Conservation (phyloP, 1,284 basidiomycete genomes). For the Ceratobasidium sp. region DNA sequence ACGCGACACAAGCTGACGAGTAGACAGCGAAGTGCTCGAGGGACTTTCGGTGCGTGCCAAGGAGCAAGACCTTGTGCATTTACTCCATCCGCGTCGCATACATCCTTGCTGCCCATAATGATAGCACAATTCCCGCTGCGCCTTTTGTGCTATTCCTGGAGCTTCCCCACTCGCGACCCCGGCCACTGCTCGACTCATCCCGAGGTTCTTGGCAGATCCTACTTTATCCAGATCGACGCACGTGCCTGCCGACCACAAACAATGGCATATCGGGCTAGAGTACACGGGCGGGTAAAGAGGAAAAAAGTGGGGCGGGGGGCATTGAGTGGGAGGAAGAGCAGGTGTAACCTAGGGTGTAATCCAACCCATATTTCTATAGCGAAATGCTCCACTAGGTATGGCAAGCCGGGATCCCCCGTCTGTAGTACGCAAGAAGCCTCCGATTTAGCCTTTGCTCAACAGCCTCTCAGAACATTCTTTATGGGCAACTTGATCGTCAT, state of each 20-base stretch:
- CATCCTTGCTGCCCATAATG: background rate
- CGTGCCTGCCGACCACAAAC: too few species aligned
- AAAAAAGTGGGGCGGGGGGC: too few species aligned
- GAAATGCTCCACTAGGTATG: background rate
- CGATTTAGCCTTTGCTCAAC: background rate
- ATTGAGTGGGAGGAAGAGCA: background rate
- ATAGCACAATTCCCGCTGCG: conserved; percentile 41
- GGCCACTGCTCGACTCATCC: background rate
- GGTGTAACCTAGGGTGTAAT: background rate
- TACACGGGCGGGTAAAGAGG: too few species aligned
- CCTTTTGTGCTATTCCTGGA: conserved; percentile 41
- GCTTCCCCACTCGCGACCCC: background rate
- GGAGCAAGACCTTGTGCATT: background rate
- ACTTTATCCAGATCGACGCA: background rate
- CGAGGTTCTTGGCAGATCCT: background rate
- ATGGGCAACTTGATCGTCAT: background rate
- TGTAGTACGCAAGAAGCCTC: background rate
- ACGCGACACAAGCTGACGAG: background rate
- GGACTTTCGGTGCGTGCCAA: background rate
- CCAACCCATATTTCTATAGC: too few species aligned
- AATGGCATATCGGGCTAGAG: too few species aligned
- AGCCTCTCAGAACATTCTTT: background rate
- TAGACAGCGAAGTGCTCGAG: conserved; percentile 3
- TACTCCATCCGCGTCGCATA: conserved; percentile 19
- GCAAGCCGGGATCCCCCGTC: background rate